Evolutionary conservation across 768 basidiomycete species (phyloP).

Genomic region (Lactarius sp.): DNA sequence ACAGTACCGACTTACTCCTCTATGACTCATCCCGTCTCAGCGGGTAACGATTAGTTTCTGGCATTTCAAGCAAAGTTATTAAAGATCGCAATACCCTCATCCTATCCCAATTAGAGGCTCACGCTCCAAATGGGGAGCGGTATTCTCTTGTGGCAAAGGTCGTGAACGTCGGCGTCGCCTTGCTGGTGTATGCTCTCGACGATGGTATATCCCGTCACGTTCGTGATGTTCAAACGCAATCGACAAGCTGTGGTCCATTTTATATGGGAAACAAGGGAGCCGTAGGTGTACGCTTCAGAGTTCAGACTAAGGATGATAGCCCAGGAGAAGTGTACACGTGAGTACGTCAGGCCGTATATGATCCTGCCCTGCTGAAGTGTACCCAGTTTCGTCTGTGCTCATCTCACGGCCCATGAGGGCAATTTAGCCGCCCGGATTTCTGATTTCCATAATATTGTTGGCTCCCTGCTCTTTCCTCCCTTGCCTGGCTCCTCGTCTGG

Average conservation of each 20-base stretch:
- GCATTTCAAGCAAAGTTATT: constrained; percentile 66
- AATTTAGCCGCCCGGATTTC: constrained; percentile 61
- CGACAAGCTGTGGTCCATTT: constrained; percentile 67
- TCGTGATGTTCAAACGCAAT: constrained; percentile 62
- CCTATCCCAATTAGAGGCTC: constrained; percentile 62
- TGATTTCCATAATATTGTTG: constrained; percentile 79
- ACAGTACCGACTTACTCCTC: not conserved
- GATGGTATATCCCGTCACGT: constrained; percentile 55
- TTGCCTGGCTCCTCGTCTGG: constrained; percentile 36
- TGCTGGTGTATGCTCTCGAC: constrained; percentile 83
- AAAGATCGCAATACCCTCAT: constrained; percentile 67
- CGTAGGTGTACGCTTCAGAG: constrained; percentile 79
- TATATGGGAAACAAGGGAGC: constrained; percentile 96
- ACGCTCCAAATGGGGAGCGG: constrained; percentile 65
- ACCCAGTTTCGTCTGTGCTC: constrained; percentile 83
- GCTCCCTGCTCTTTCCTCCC: constrained; percentile 72
- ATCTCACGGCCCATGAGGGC: constrained; percentile 78
- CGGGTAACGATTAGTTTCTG: constrained; percentile 52
- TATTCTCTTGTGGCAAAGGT: constrained; percentile 77
- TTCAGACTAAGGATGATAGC: constrained; percentile 49
- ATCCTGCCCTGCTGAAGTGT: constrained; percentile 4
- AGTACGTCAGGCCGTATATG: constrained; percentile 32
- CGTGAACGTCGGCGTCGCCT: constrained; percentile 81
- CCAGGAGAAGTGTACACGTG: constrained; percentile 82
- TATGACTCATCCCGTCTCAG: constrained; percentile 14